Evolutionary conservation across 495 filamentous ascomycete species (phyloP), one percentile per base, ranked within the genome.

Genomic region (Annulohypoxylon maeteangense): DNA sequence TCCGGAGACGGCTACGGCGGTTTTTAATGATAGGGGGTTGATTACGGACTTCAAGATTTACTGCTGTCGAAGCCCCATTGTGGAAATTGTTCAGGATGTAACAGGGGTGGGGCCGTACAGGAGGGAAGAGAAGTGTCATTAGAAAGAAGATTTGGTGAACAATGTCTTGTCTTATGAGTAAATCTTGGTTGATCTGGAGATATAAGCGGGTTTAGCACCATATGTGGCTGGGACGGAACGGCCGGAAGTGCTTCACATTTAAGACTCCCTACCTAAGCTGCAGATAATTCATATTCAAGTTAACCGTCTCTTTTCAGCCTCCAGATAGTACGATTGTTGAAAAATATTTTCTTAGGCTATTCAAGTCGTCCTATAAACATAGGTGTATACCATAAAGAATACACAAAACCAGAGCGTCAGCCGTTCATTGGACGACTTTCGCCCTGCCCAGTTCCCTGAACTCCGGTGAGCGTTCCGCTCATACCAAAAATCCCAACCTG

Each of bases 101-200:
- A 71, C 68, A n/a, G 68, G 68, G 11, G 32, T 42, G 54, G 68
- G 68, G 0, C 68, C 68, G 7, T 71, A 67, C 20, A 59, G 53
- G 55, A 34, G 4, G 10, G 14, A 32, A 1, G 50, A 54, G 18
- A 23, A 54, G 14, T n/a, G 50, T 54, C 16, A n/a, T 34, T 16
- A 7, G 47, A 3, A 7, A 51, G 48, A 22, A 12, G 29, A 29
- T 36, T 36, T 3, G 53, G 4, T 38, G 23, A 23, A 51, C 29
- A 12, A 32, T 8, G 11, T 40, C 18, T 36, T 38, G 7, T 10
- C 7, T 56, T 23, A 6, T 7, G 25, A 32, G 7, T 40, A 56
- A 40, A 56, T 23, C 18, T 38, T 22, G 16, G 53, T 38, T 40
- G 23, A 38, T 56, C 23, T 38, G 4, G 6, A 34, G 18, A 55